phyloP scores from a whole-genome alignment of 345 rosid species.

The Eucalyptus curtisii region DNA sequence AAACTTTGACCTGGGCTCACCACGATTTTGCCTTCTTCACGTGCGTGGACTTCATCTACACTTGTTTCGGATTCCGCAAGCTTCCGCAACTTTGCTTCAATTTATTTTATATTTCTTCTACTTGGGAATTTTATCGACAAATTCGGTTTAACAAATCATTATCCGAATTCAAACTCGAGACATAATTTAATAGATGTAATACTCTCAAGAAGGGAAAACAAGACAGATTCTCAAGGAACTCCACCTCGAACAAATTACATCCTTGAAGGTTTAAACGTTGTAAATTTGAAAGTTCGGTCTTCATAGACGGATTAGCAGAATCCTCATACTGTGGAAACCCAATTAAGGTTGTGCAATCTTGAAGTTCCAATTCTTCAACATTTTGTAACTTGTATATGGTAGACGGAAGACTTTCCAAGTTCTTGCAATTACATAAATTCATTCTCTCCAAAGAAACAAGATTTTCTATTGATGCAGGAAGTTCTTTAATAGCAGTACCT shows the following conservation, averaged over 20 bases:
- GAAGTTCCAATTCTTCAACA: neutral
- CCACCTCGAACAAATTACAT: neutral
- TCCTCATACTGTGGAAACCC: neutral
- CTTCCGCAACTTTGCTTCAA: too few species aligned
- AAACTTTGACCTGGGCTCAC: too few species aligned
- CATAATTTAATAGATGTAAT: rapidly evolving
- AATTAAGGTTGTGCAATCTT: neutral
- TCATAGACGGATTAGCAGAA: rapidly evolving
- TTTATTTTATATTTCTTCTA: too few species aligned
- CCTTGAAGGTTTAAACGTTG: rapidly evolving
- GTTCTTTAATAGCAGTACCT: neutral
- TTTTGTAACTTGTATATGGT: neutral
- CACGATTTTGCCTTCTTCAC: too few species aligned
- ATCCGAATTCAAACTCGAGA: too few species aligned
- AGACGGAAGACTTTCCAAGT: rapidly evolving
- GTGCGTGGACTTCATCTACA: too few species aligned
- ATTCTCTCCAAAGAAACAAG: neutral
- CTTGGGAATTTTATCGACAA: too few species aligned
- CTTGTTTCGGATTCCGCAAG: too few species aligned
- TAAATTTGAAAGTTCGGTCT: neutral
- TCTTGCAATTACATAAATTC: rapidly evolving
- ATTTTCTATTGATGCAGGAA: neutral
- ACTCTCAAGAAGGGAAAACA: too few species aligned
- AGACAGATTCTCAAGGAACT: too few species aligned
- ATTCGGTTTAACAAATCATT: too few species aligned